Conservation (phyloP, 2,329 filamentous ascomycete genomes). For the Colletotrichum filicis region DNA sequence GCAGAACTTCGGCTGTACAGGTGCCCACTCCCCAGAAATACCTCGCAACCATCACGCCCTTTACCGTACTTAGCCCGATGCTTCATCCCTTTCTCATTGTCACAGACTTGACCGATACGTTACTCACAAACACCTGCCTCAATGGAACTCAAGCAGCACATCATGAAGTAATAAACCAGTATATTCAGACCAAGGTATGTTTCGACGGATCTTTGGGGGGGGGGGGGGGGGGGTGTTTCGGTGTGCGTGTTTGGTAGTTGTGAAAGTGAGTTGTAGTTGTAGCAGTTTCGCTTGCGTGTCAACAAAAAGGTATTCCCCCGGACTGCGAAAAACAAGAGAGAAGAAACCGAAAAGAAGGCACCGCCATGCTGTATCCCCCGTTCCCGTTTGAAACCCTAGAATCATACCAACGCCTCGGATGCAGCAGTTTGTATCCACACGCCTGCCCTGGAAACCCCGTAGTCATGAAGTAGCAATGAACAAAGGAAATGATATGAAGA, state of each 20-base stretch:
- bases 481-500: constrained; percentile 24
- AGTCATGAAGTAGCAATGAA: constrained; percentile 26
- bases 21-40: not conserved
- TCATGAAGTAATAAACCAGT: constrained; percentile 26
- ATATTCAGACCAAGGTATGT: constrained; percentile 28
- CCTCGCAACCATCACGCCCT: not conserved
- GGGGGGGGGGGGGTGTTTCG: not conserved
- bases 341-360: constrained; percentile 25
- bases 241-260: not conserved
- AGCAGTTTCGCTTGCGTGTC: not conserved
- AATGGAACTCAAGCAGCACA: not conserved
- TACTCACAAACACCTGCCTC: not conserved
- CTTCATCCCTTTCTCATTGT: not conserved
- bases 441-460: constrained; percentile 9
- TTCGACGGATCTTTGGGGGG: constrained; percentile 17
- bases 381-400: constrained; percentile 27
- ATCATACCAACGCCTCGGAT: constrained; percentile 32
- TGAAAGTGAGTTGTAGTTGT: not conserved
- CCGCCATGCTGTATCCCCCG: constrained; percentile 25
- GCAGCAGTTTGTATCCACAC: constrained; percentile 24
- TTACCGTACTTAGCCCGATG: not conserved
- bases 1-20: not conserved
- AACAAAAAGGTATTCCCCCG: constrained; percentile 7
- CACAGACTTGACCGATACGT: not conserved
- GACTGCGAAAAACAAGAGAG: not conserved